Evolutionary conservation across 805 yeast species (phyloP), one percentile per base, ranked within the genome.

Genomic region (Cyberlindnera japonica): DNA sequence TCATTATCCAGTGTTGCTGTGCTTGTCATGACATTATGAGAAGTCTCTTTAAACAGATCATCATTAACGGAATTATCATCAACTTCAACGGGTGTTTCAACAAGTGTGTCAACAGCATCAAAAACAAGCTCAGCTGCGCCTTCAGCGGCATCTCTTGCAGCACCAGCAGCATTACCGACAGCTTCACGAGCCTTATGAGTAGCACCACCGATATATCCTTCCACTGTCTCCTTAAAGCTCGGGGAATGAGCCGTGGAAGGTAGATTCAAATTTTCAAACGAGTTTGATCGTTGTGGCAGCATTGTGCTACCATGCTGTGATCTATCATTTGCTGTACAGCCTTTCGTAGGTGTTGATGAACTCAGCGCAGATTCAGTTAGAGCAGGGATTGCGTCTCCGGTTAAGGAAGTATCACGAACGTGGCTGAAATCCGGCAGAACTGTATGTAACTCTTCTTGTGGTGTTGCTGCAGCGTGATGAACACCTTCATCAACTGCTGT

Each of bases 401-500:
- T n/a, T n/a, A n/a, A n/a, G n/a, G n/a, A n/a, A n/a, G n/a, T n/a
- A n/a, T n/a, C n/a, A n/a, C n/a, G n/a, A n/a, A n/a, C n/a, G n/a
- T n/a, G n/a, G n/a, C n/a, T n/a, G n/a, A n/a, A n/a, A n/a, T n/a
- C n/a, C n/a, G n/a, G n/a, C 24, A 22, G 24, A 22, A 22, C 11
- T 22, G 24, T 22, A 9, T 22, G 11, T 11, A 22, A 9, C 11
- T 11, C 11, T 8, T 22, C 24, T 22, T 8, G 11, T 9, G 24
- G 8, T 9, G 24, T 9, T 22, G 11, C 15, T 13, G 14, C 33
- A 18, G 22, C 22, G 9, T 37, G 39, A 6, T 41, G 40, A 20
- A 37, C 33, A 23, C 35, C 21, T 3, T 39, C 40, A 15, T 43
- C 47, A 13, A 41, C 37, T 13, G 44, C 31, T 6, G 45, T 45